These are phyloP conservation scores for Beauveria caledonica DNA, from an alignment of 2,329 filamentous ascomycete genomes.

Conservation along the genomic window DNA sequence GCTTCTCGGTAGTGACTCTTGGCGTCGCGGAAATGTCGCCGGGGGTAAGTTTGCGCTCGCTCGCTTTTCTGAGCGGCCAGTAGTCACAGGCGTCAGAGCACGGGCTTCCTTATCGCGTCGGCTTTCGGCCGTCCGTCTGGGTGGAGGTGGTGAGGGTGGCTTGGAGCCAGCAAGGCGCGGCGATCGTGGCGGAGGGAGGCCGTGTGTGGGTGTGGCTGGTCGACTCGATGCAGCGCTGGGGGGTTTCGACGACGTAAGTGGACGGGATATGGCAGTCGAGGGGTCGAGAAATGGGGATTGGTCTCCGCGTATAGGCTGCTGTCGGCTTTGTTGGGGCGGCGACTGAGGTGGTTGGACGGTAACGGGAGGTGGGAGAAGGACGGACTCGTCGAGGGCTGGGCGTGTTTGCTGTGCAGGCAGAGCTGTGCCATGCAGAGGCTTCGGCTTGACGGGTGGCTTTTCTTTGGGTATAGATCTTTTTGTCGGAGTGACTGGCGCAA, in stretches of 20 bases:
- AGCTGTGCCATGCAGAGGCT: conserved; percentile 6
- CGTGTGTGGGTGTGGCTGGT: conserved; percentile 43
- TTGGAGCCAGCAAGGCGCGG: conserved; percentile 39
- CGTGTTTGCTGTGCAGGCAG: conserved; percentile 12
- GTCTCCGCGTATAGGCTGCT: conserved; percentile 29
- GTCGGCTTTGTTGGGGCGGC: conserved; percentile 45
- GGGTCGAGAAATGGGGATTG: conserved; percentile 40
- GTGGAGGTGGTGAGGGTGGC: conserved; percentile 56
- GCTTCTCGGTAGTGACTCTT: conserved; percentile 12
- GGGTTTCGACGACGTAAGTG: conserved; percentile 35
- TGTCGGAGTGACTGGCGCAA: conserved; percentile 23
- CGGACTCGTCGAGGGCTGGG: conserved; percentile 20
- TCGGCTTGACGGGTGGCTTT: conserved; percentile 35
- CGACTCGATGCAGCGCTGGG: conserved; percentile 46
- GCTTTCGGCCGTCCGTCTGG: conserved; percentile 52
- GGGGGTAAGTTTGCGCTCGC: conserved; percentile 15
- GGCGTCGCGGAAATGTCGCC: conserved; percentile 42
- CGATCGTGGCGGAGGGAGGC: conserved; percentile 27
- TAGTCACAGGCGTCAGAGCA: background rate
- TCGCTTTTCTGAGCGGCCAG: conserved; percentile 16
- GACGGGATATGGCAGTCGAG: conserved; percentile 33
- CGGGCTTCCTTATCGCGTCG: conserved; percentile 38
- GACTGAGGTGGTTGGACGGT: conserved; percentile 63
- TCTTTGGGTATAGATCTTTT: conserved; percentile 22
- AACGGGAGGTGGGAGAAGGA: conserved; percentile 51